These are phyloP conservation scores for Fusarium duplospermum DNA, from an alignment of 2,329 filamentous ascomycete genomes.

Conservation along the genomic window DNA sequence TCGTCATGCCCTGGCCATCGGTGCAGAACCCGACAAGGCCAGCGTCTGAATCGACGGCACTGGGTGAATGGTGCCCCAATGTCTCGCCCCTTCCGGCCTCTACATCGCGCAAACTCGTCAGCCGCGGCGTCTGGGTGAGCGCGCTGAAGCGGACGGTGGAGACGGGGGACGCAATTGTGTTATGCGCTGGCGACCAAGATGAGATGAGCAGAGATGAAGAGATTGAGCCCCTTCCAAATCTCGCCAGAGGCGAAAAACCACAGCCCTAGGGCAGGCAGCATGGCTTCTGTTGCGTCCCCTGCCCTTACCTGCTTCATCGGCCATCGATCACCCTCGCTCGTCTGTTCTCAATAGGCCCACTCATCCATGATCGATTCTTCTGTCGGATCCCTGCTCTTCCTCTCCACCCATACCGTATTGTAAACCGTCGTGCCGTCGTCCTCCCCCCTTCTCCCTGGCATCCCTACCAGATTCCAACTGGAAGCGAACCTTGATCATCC, in stretches of 20 bases:
- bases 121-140: background rate
- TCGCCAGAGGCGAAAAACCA: conserved; percentile 25
- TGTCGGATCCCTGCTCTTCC: conserved; percentile 34
- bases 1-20: conserved; percentile 40
- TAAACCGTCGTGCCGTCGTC: conserved; percentile 33
- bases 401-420: conserved; percentile 37
- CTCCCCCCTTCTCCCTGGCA: conserved; percentile 26
- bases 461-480: conserved; percentile 34
- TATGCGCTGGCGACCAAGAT: conserved; percentile 13
- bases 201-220: conserved; percentile 15
- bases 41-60: conserved; percentile 29
- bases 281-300: conserved; percentile 29
- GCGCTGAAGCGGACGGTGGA: background rate
- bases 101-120: conserved; percentile 1
- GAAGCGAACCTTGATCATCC: conserved; percentile 40
- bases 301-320: conserved; percentile 33
- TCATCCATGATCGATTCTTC: conserved; percentile 42
- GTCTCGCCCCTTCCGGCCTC: conserved; percentile 30
- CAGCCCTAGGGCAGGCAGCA: conserved; percentile 35
- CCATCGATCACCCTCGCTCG: conserved; percentile 32
- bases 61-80: conserved; percentile 21
- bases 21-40: conserved; percentile 35
- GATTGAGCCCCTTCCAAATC: conserved; percentile 26
- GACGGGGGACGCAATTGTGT: background rate
- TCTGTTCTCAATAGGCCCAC: conserved; percentile 29